phyloP scores from a whole-genome alignment of 2,329 filamentous ascomycete genomes.

The Fusarium nisikadoi region DNA sequence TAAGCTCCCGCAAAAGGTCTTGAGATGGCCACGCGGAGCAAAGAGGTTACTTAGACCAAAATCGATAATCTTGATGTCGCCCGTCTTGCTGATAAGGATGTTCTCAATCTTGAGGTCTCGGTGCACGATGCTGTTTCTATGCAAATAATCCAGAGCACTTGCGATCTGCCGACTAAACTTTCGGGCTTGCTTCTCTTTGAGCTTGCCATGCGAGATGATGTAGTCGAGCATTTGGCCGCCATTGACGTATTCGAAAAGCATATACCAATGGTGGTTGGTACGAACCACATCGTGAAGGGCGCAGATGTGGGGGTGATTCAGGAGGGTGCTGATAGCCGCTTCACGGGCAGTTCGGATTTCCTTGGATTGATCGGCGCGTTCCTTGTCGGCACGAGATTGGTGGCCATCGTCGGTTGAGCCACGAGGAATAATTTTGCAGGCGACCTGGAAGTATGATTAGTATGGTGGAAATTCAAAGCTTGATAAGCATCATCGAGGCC shows the following conservation, averaged over 20 bases:
- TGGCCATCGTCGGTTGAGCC: conserved; percentile 88
- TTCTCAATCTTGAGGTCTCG: conserved; percentile 99
- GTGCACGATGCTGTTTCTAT: conserved; percentile 97
- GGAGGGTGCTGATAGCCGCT: conserved; percentile 92
- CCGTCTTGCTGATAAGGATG: conserved; percentile 98
- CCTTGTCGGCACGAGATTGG: conserved; percentile 75
- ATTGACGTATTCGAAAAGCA: conserved; percentile 99
- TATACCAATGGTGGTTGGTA: conserved; percentile 99
- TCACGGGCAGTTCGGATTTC: conserved; percentile 95
- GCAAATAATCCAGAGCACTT: conserved; percentile 95
- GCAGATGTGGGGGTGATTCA: conserved; percentile 96
- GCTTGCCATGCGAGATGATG: conserved; percentile 96
- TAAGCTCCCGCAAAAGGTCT: conserved; percentile 96
- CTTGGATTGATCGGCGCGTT: conserved; percentile 94
- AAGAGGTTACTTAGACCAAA: conserved; percentile 98
- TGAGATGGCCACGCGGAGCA: conserved; percentile 83
- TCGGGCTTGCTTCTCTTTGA: conserved; percentile 97
- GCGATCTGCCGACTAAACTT: conserved; percentile 98
- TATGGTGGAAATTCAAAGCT: conserved; percentile 6
- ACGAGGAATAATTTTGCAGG: conserved; percentile 95
- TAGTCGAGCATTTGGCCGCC: conserved; percentile 99
- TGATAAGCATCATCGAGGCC: conserved; percentile 1
- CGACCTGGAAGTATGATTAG: conserved; percentile 65
- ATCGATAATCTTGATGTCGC: conserved; percentile 99
- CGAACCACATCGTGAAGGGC: conserved; percentile 94